A percentile compares a stretch with the other conserved stretches of the same genome.
phyloP scores from a whole-genome alignment of 441 rosid species.

The Populus hybrid region DNA sequence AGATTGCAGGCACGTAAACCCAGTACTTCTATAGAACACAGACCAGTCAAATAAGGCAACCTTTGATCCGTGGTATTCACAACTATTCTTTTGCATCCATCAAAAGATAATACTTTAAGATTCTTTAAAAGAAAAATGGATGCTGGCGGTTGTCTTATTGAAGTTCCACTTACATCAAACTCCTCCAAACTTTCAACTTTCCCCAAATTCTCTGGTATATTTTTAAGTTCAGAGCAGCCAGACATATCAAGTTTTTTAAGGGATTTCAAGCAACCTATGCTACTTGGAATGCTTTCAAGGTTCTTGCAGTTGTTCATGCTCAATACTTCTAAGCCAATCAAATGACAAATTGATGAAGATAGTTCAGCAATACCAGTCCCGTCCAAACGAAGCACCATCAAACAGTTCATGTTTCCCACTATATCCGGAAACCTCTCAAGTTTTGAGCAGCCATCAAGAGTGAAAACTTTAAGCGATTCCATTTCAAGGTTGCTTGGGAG shows the following conservation, averaged over 20 bases:
- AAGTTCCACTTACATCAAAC: slow-evolving; percentile 17
- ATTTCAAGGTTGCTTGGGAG: slow-evolving; percentile 8
- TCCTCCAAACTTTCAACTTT: slow-evolving; percentile 8
- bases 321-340: not conserved
- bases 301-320: not conserved
- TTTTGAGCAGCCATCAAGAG: slow-evolving; percentile 13
- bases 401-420: slow-evolving; percentile 21
- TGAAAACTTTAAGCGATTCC: slow-evolving; percentile 5
- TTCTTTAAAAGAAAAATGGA: slow-evolving; percentile 13
- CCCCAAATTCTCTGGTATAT: slow-evolving; percentile 20
- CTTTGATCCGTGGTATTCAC: not conserved
- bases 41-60: too few relatives aligned
- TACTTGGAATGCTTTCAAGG: not conserved
- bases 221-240: not conserved
- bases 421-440: slow-evolving; percentile 11
- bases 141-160: slow-evolving; percentile 10
- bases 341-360: slow-evolving; percentile 7
- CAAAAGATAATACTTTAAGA: slow-evolving; percentile 16
- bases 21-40: too few relatives aligned
- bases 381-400: slow-evolving; percentile 14
- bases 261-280: not conserved
- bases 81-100: not conserved
- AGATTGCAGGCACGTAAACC: too few relatives aligned
- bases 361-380: slow-evolving; percentile 8
- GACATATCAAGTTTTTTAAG: not conserved